Evolutionary conservation across 2,329 filamentous ascomycete genomes (phyloP), one percentile per base, ranked within the genome.

Genomic region (Cordyceps farinosa): DNA sequence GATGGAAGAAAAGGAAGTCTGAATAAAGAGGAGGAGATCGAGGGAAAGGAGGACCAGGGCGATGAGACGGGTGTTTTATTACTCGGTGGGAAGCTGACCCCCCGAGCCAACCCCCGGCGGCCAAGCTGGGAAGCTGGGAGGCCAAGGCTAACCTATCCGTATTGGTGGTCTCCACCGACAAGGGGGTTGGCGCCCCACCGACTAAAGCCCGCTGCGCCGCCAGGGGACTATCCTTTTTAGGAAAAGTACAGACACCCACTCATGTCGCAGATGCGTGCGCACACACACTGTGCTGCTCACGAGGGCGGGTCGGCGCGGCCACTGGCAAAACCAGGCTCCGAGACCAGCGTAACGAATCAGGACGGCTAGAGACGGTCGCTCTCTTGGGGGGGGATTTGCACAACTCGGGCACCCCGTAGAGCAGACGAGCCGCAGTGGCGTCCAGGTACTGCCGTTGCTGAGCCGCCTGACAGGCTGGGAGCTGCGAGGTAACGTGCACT

Each of bases 41-140:
- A 52, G 54, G 62, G 52, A 51, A 27, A 17, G 11, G 54, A 36
- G 40, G 52, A 53, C 5, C 47, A 59, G 54, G 44, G 59, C 47
- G 63, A 38, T 51, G 47, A 52, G 62, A 54, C 32, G 64, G 30
- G 64, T 56, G 52, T 64, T 64, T 64, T 64, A 64, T 64, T 66
- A 62, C 55, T 51, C 38, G 62, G 61, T 7, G n/a, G 55, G 50
- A 50, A 17, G 42, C 32, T 10, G 27, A 13, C 30, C 32, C 48
- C 32, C 27, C 22, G 36, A 22, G 22, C 48, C 48, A 30, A 36
- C n/a, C 44, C 5, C 15, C 17, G 8, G 56, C 5, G 45, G 29
- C 45, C 42, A 51, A 51, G 27, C 8, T 27, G 22, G 44, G 11
- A 30, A 30, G 45, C 45, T 48, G 48, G 15, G 15, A 34, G 32